Base-by-base conservation (phyloP, 176 grass and related monocot genomes). In the Panicum miliaceum region DNA sequence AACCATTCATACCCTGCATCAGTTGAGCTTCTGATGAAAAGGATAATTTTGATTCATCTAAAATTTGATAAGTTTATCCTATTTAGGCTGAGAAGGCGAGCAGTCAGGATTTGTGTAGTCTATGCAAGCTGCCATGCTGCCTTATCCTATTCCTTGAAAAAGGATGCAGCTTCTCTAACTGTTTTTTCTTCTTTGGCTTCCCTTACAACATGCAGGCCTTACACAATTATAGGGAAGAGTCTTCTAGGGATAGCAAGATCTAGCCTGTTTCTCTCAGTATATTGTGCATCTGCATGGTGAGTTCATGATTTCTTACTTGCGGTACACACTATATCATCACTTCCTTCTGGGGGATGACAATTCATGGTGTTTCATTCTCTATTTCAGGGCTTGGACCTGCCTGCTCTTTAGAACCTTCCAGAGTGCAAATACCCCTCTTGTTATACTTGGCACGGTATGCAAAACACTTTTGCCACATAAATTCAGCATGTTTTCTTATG, bases 241-340 rank as follows among this genome's bases (percentile, higher is more conserved):
- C 63, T 96, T 80, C 79, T 95, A 77, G 96, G 96, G 60, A 92
- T 84, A 80, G 88, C 83, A 36, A 94, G 93, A 94, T 99, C 93
- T 41, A 99, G 93, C 61, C 64, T 96, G 13, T 99, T 99, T 75
- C 96, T 96, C 83, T 94, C 96, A 42, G 58, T 96, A 37, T 96
- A 99, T 29, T 96, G 93, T 48, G 85, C 93, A 51, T 96, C 91
- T 82, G 91, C 93, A 86, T 99, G 96, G 93, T 99, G 73, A 90
- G 89, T 68, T 34, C 12, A n/a, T 68, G 26, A 8, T 64, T 23
- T 83, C 48, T 59, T 27, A 40, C 0, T 71, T 26, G 13, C 6
- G 12, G 12, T 56, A 43, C 62, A 26, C 71, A 56, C 58, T 78
- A 23, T 46, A 45, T 77, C 43, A 19, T 52, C 8, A 22, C 27